Evolutionary conservation across 345 rosid species (phyloP), one percentile per base, ranked within the genome.

Genomic region (Schrenkiella parvula): DNA sequence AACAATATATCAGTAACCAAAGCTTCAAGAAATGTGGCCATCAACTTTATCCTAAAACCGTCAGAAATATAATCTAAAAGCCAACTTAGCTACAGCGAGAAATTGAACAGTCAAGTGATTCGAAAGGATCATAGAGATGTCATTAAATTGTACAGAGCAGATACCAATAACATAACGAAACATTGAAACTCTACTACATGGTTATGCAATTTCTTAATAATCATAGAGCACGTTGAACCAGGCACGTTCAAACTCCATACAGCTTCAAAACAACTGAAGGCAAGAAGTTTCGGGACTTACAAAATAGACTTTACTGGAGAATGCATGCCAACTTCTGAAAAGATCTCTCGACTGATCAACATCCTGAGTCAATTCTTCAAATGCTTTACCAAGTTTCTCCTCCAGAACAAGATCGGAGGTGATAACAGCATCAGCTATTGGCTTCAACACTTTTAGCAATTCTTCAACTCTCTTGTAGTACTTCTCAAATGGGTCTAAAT

Each of bases 301-400:
- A 81, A 87, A 88, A 72, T 86, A 84, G 62, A 87, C 86, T 88
- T 89, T 89, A 74, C 98, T 92, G 31, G 80, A 81, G 76, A 90
- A 78, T 5, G 95, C 84, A 68, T 87, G 91, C 88, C 97, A 87
- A 66, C 72, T 85, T 58, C 83, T 87, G 70, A 89, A 83, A 70
- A 82, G 81, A 80, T 90, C 88, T 67, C 65, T 86, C 64, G 89
- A 64, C 58, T 85, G 95, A 61, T 83, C 90, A 69, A 90, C 80
- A 77, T 83, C 86, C 50, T 81, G 92, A 77, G 77, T 64, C 71
- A 92, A 79, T 46, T 89, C 98, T 79, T 83, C 82, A 68, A 84
- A 85, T 35, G 80, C 59, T 76, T 82, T 86, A 63, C 64, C 77
- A 64, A 90, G 84, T 65, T 74, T 75, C 53, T 84, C 97, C 21